Base-by-base conservation (phyloP, 495 filamentous ascomycete species). In the Glonium stellatum region DNA sequence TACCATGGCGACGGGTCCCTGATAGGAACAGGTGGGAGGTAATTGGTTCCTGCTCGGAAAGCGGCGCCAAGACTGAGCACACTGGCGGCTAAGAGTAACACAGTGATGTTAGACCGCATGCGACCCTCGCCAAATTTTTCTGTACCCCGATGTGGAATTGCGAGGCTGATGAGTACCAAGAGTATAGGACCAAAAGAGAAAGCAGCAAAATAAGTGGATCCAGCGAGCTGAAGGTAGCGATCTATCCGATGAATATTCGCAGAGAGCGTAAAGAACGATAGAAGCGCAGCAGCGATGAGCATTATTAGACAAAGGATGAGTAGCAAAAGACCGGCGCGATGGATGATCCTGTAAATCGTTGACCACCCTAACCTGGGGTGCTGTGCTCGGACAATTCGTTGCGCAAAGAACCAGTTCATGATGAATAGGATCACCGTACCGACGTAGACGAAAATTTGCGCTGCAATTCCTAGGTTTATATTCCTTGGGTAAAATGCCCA, bases 391-490 rank as follows among this genome's bases (percentile, higher is more conserved):
- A 71, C 52, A 35, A 74, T 65, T 22, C 70, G 65, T 36, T 69
- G 66, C 4, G 69, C 59, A 58, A 74, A 71, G 47, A 71, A 58
- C 56, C 69, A 66, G 55, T 73, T 70, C 53, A 72, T 55, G 52
- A 74, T 64, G 59, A 61, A 73, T 46, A 74, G 57, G 41, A 74
- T 62, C 13, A 74, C 42, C 22, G 69, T 69, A 23, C 72, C 72
- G 11, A 64, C 69, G 44, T 64, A 63, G 54, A 67, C 60, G 35
- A 74, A 67, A 66, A 96, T 80, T 57, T 82, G 75, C 1, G 89
- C 81, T 0, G 87, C 85, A 51, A 96, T 88, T 8, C 79, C 84
- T 2, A 92, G 57, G 27, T 62, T 65, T 44, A 84, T 64, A 60
- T 84, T 75, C 9, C 19, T 55, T 3, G 72, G 76, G 54, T 78